Evolutionary conservation across 2,329 filamentous ascomycete species (phyloP).

Genomic region (Colletotrichum paranaense): DNA sequence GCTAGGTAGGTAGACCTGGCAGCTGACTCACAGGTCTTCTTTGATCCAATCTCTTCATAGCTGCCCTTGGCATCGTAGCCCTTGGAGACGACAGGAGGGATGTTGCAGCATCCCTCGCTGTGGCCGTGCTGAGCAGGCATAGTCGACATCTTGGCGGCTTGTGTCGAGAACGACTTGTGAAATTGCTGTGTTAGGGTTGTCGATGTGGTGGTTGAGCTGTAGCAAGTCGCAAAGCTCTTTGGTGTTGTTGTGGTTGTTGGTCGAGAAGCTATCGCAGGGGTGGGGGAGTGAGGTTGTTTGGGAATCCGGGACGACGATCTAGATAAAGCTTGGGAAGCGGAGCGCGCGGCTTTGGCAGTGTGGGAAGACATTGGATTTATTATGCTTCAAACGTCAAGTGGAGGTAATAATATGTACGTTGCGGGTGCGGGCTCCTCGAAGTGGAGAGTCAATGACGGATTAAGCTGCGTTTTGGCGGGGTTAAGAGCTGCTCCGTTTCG

Average conservation of each 20-base stretch:
- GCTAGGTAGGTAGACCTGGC: background rate
- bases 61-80: conserved; percentile 66
- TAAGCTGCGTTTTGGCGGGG: background rate
- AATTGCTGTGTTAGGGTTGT: background rate
- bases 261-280: conserved; percentile 7
- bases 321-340: conserved; percentile 23
- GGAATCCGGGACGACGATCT: background rate
- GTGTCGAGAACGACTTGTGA: conserved; percentile 6
- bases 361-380: conserved; percentile 19
- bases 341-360: conserved; percentile 17
- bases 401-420: background rate
- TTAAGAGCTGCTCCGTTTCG: conserved; percentile 1
- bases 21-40: conserved; percentile 59
- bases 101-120: conserved; percentile 67
- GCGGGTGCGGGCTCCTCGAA: background rate
- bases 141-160: conserved; percentile 54
- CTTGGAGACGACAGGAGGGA: conserved; percentile 67
- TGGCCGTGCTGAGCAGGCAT: conserved; percentile 65
- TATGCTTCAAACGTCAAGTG: background rate
- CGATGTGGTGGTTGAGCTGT: background rate
- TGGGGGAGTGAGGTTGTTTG: background rate
- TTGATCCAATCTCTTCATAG: conserved; percentile 66
- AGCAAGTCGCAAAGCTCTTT: conserved; percentile 1
- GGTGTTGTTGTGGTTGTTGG: conserved; percentile 6
- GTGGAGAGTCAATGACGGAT: conserved; percentile 2